phyloP scores from a whole-genome alignment of 2,329 filamentous ascomycete genomes.

The Aspergillus carbonarius region DNA sequence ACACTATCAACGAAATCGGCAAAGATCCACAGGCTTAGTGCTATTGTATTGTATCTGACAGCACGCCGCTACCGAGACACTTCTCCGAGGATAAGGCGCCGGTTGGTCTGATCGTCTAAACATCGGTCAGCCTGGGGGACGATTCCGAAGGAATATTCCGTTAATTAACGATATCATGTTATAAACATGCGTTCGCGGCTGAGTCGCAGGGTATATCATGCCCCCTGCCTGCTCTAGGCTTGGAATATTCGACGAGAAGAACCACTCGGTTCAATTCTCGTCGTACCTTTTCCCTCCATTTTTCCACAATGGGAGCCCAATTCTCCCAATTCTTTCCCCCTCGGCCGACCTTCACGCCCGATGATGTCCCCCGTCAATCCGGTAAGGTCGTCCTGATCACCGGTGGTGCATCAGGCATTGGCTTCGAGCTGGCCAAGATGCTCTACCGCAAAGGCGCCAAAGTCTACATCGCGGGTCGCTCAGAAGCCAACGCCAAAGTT shows the following conservation, averaged over 20 bases:
- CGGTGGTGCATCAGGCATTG: conserved; percentile 13
- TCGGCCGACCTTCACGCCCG: conserved; percentile 7
- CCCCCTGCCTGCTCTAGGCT: too few species aligned
- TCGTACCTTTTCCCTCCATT: neutral
- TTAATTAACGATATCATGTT: too few species aligned
- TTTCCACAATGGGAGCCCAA: neutral
- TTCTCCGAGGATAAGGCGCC: neutral
- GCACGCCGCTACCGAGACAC: neutral
- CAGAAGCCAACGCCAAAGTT: neutral
- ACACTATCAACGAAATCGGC: too few species aligned
- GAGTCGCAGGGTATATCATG: too few species aligned
- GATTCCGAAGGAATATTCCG: too few species aligned
- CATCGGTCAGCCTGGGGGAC: neutral
- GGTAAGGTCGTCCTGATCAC: conserved; percentile 11
- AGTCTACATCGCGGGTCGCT: neutral
- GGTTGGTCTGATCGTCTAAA: neutral
- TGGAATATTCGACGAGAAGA: neutral
- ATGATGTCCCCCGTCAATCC: conserved; percentile 3
- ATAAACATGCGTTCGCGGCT: too few species aligned
- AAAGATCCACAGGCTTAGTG: too few species aligned
- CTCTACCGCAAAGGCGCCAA: conserved; percentile 11
- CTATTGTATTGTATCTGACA: neutral
- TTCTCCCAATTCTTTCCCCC: conserved; percentile 12
- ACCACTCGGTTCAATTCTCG: neutral
- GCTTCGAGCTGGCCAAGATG: conserved; percentile 12